Evolutionary conservation across 768 basidiomycete genomes (phyloP), one percentile per base, ranked within the genome.

Genomic region (Heimioporus sp.): DNA sequence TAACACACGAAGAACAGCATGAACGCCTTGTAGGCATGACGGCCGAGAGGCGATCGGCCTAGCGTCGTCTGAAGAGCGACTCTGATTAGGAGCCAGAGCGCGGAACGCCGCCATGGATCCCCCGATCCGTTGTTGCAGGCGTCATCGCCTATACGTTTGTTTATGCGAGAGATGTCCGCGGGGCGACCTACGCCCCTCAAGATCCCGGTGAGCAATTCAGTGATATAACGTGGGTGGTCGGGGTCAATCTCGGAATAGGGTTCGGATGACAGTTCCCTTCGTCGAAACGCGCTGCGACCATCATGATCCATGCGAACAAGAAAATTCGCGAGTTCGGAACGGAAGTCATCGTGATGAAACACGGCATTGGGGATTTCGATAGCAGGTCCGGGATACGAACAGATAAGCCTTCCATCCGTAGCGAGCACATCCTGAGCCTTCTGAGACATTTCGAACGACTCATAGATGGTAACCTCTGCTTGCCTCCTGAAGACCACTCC

Each of bases 381-480:
- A 2, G 77, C 74, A 7, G 76, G 73, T 1, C 72, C 73, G 5
- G 80, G 80, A 58, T 70, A 80, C 0, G 67, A 71, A n/a, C 75
- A 70, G 9, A 74, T 12, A 5, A 81, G 67, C 49, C 76, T 78
- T 30, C 80, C 76, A 32, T 54, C 47, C 1, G 69, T 51, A 8
- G 52, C 58, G 58, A 76, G 74, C 36, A 80, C 68, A 0, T 51
- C 52, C 10, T 43, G 51, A 3, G 68, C 61, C 12, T 53, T 52
- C 0, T 76, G 72, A 6, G 75, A 75, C 5, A 71, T 70, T 52
- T 81, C 76, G 46, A 82, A 81, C 13, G 63, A 20, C 16, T 46
- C 45, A 16, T 35, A 46, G 20, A 46, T n/a, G 20, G 45, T 36
- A 20, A n/a, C 15, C 10, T 21, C 62, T 54, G 53, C 20, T 10